Percentiles rank a stretch among this genome's conserved stretches.
These are phyloP conservation scores for Pseudogymnoascus sp. DNA, from an alignment of 2,329 filamentous ascomycete genomes.

Conservation along the genomic window DNA sequence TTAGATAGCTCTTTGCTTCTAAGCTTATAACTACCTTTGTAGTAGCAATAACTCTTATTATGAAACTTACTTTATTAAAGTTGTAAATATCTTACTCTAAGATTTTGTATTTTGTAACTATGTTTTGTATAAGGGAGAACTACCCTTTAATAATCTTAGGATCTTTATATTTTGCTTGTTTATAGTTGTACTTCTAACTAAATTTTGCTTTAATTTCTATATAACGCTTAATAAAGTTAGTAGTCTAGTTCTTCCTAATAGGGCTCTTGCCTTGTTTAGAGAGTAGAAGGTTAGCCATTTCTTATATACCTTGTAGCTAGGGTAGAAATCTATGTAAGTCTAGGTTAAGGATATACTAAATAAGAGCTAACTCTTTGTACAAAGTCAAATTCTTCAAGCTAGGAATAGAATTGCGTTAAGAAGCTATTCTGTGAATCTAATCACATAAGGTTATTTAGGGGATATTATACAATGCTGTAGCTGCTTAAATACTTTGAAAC, in stretches of 20 bases:
- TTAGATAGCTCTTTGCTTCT: too few species aligned
- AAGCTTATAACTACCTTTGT: slow-evolving; percentile 16
- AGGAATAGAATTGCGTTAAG: too few species aligned
- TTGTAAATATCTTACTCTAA: slow-evolving; percentile 18
- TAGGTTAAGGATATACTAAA: not conserved
- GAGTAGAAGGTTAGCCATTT: not conserved
- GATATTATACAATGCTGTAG: too few species aligned
- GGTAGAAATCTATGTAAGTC: not conserved
- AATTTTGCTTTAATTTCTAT: slow-evolving; percentile 14
- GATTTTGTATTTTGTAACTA: slow-evolving; percentile 15
- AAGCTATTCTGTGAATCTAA: too few species aligned
- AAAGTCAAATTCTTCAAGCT: too few species aligned
- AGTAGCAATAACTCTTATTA: slow-evolving; percentile 18
- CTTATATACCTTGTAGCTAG: not conserved
- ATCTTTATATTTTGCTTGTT: slow-evolving; percentile 18
- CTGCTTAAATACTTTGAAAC: too few species aligned
- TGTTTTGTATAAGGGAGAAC: slow-evolving; percentile 13
- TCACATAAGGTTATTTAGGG: too few species aligned
- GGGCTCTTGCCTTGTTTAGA: not conserved
- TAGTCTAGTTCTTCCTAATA: not conserved
- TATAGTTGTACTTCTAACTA: slow-evolving; percentile 19
- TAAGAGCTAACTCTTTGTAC: not conserved
- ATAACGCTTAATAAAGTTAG: not conserved
- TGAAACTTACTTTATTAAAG: slow-evolving; percentile 22
- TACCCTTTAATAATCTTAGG: slow-evolving; percentile 16